Evolutionary conservation across 129 eudicot genomes (phyloP).

Genomic region (Lactuca saligna): DNA sequence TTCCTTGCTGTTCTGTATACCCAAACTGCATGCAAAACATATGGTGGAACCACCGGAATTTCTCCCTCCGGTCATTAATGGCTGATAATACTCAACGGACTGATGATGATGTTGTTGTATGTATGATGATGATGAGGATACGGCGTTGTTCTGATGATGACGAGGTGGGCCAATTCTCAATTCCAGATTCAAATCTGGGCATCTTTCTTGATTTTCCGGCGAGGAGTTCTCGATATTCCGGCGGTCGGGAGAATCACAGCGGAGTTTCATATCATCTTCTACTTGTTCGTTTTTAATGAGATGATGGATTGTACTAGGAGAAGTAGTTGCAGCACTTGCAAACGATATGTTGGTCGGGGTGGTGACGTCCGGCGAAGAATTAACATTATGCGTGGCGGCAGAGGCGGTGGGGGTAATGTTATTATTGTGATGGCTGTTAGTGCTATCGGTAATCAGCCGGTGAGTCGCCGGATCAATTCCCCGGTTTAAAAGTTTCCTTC

Average conservation of each 20-base stretch:
- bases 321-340: constrained; percentile 18
- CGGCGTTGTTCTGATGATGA: constrained; percentile 24
- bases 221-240: constrained; percentile 20
- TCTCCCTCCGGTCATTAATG: constrained; percentile 58
- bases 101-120: constrained; percentile 22
- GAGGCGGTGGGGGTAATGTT: constrained; percentile 33
- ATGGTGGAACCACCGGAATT: constrained; percentile 23
- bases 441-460: constrained; percentile 52
- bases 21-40: constrained; percentile 83
- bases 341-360: constrained; percentile 32
- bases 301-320: constrained; percentile 14
- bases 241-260: constrained; percentile 13
- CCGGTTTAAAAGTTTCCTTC: constrained; percentile 79
- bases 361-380: constrained; percentile 26
- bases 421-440: constrained; percentile 8
- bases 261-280: constrained; percentile 22
- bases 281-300: constrained; percentile 35
- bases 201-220: constrained; percentile 43
- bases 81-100: constrained; percentile 27
- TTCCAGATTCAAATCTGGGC: constrained; percentile 84
- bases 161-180: constrained; percentile 80
- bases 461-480: constrained; percentile 96
- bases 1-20: constrained; percentile 64
- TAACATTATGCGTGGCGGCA: constrained; percentile 25
- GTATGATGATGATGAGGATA: constrained; percentile 10